Base-by-base conservation (phyloP, 1,284 basidiomycete genomes). In the Marasmius sp. region DNA sequence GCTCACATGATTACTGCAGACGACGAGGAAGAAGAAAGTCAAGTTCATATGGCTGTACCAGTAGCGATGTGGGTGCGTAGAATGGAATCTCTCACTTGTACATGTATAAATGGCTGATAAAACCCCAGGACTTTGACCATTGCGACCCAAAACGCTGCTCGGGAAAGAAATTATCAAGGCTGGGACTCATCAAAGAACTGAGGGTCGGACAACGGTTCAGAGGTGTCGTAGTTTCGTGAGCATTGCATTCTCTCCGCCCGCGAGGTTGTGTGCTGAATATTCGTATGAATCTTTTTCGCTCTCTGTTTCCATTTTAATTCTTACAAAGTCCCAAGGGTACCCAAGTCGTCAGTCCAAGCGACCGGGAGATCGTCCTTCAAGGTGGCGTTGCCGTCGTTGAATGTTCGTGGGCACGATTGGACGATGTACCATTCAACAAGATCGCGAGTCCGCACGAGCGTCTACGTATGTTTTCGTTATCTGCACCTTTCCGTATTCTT, bases 131-230 rank as follows among this genome's bases (percentile, higher is more conserved):
- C 74, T 98, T 99, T 74, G 91, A 94, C 72, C 97, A 98, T 73
- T 98, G 97, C 74, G 96, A 99, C 74, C 96, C 97, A 0, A 88
- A 88, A 57, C 87, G 94, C 41, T 99, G 97, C 71, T 96, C 94
- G 8, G 97, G 97, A 11, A 98, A 98, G 80, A 97, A 95, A 72
- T 85, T 99, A 0, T 81, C 94, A 0, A 82, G 97, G 5, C 82
- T 95, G 20, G 93, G 94, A 0, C 79, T 98, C 38, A 92, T 98
- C 71, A 88, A 85, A 60, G 89, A 94, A 63, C 84, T 99, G 63
- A 84, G 87, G 56, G 85, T 99, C 9, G 95, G 96, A 0, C 84
- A 39, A 16, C 53, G 93, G 47, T 98, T 98, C 74, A 83, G 93
- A 68, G 97, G 97, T 3, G 81, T 98, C 56, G 96, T 98, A 37